Conservation (phyloP, 2,329 filamentous ascomycete species). For the Tolypocladium tropicale region DNA sequence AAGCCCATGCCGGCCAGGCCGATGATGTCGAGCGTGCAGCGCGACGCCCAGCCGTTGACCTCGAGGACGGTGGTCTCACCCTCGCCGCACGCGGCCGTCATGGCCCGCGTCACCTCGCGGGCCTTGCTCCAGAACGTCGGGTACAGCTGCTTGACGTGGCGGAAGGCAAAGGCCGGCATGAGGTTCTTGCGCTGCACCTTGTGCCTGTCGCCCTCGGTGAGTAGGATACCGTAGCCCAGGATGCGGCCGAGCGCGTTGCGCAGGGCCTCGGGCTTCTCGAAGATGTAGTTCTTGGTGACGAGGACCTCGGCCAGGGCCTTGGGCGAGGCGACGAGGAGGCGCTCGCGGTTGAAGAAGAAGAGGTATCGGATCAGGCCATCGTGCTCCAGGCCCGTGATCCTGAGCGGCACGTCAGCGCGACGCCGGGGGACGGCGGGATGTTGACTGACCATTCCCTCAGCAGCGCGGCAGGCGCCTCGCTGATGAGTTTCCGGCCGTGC, state of each 20-base stretch:
- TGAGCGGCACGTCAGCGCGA: constrained; percentile 25
- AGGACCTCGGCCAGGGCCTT: constrained; percentile 62
- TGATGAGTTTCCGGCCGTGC: constrained; percentile 31
- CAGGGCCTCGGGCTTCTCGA: constrained; percentile 49
- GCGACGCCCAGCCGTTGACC: constrained; percentile 51
- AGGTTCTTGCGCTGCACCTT: constrained; percentile 71
- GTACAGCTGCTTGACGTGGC: constrained; percentile 77
- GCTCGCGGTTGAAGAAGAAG: constrained; percentile 50
- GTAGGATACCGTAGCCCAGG: constrained; percentile 60
- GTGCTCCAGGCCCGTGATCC: constrained; percentile 53
- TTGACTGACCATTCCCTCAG: constrained; percentile 35
- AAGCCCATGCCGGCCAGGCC: constrained; percentile 60
- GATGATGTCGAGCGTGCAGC: constrained; percentile 66
- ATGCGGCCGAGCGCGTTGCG: constrained; percentile 48
- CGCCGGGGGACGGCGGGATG: neutral
- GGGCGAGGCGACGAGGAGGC: constrained; percentile 49
- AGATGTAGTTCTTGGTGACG: constrained; percentile 59
- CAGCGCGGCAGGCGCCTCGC: constrained; percentile 30
- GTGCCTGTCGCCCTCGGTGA: constrained; percentile 88
- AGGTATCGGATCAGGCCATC: constrained; percentile 60
- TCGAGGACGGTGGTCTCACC: constrained; percentile 34
- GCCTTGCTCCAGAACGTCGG: constrained; percentile 76
- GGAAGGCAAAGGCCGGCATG: constrained; percentile 74
- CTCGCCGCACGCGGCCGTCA: constrained; percentile 30
- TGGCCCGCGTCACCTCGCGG: constrained; percentile 52